Percentiles rank a stretch among this genome's conserved stretches.
These are phyloP conservation scores for Talaromyces pinophilus DNA, from an alignment of 2,329 filamentous ascomycete genomes.

Conservation along the genomic window DNA sequence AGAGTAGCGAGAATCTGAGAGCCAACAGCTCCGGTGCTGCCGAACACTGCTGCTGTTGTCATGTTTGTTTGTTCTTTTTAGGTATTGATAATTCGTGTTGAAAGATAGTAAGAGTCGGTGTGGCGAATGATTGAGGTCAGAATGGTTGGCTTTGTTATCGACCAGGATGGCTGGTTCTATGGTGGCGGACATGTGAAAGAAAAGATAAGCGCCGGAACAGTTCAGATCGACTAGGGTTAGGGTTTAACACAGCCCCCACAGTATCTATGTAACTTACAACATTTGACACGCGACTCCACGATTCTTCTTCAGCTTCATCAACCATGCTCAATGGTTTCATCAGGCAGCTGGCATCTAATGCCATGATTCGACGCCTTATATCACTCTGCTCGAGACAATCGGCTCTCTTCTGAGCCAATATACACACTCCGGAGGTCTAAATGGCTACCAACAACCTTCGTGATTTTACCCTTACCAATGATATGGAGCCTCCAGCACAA, in stretches of 20 bases:
- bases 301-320: background rate
- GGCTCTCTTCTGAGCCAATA: background rate
- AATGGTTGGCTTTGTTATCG: background rate
- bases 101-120: background rate
- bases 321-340: background rate
- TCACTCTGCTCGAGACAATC: background rate
- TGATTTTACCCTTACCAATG: background rate
- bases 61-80: background rate
- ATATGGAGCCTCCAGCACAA: background rate
- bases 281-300: background rate
- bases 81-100: background rate
- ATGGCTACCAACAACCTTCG: background rate
- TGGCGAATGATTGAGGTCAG: background rate
- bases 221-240: background rate
- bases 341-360: background rate
- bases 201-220: background rate
- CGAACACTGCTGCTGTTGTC: slow-evolving; percentile 11
- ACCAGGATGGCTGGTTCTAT: background rate
- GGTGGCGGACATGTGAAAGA: background rate
- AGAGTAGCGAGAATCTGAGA: slow-evolving; percentile 9
- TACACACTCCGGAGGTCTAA: background rate
- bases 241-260: background rate
- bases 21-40: slow-evolving; percentile 9
- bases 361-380: background rate
- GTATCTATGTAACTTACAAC: background rate